Percentiles rank a stretch among this genome's conserved stretches.
Evolutionary conservation across 2,329 filamentous ascomycete species (phyloP).

Genomic region (Magnaporthiopsis rhizophila): DNA sequence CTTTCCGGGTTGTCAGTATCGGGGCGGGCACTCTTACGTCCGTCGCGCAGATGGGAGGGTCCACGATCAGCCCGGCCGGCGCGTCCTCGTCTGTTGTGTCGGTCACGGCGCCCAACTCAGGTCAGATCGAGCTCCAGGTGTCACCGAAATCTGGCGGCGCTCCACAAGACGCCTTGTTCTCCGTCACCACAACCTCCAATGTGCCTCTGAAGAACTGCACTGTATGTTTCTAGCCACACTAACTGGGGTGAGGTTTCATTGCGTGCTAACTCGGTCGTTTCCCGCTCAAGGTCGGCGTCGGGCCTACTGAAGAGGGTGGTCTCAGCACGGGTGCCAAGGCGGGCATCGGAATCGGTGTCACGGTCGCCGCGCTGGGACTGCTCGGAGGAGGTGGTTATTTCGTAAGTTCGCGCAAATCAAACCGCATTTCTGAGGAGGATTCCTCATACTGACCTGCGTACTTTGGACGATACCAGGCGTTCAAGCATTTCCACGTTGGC

Average conservation of each 20-base stretch:
- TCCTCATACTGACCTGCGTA: too few relatives aligned
- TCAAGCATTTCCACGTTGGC: constrained; percentile 10
- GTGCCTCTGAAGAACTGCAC: constrained; percentile 19
- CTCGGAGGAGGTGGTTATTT: constrained; percentile 10
- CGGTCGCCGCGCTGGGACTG: constrained; percentile 8
- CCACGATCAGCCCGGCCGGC: constrained; percentile 10
- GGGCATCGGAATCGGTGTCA: constrained; percentile 13
- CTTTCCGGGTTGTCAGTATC: constrained; percentile 15
- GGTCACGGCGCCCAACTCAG: constrained; percentile 13
- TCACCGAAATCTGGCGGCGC: constrained; percentile 11
- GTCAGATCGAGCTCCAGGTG: constrained; percentile 15
- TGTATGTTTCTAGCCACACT: constrained; percentile 12
- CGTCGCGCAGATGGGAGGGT: constrained; percentile 13
- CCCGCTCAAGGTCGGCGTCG: background rate
- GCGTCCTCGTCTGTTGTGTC: constrained; percentile 8
- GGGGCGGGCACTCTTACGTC: constrained; percentile 10
- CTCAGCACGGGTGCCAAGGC: constrained; percentile 13
- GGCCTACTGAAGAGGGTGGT: constrained; percentile 3
- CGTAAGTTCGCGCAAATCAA: background rate
- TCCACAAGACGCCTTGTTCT: constrained; percentile 13
- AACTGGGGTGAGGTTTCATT: background rate
- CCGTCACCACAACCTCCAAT: constrained; percentile 15
- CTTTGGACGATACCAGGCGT: background rate
- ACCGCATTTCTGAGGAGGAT: too few relatives aligned
- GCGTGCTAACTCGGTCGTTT: background rate